These are phyloP conservation scores for Tricholoma saponaceum DNA, from an alignment of 768 basidiomycete species.

Conservation along the genomic window DNA sequence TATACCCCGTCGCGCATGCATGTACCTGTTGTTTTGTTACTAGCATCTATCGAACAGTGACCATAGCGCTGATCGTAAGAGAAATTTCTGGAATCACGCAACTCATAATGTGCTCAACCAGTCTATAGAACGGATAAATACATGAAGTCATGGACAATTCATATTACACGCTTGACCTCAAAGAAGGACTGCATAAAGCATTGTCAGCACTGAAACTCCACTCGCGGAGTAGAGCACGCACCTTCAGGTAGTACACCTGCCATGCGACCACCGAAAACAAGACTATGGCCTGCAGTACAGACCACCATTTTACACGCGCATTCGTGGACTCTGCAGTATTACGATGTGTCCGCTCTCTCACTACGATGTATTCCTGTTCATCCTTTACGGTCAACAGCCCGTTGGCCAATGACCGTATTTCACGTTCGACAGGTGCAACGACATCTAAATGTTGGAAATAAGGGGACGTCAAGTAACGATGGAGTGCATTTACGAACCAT, in stretches of 20 bases:
- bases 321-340: conserved; percentile 95
- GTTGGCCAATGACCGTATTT: conserved; percentile 81
- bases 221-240: conserved; percentile 25
- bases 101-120: background rate
- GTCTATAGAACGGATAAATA: background rate
- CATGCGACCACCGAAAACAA: conserved; percentile 89
- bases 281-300: conserved; percentile 83
- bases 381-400: conserved; percentile 91
- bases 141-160: conserved; percentile 24
- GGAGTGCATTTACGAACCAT: conserved; percentile 48
- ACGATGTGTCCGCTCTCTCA: conserved; percentile 87
- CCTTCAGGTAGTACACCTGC: conserved; percentile 98
- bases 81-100: background rate
- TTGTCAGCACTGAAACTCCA: background rate
- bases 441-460: conserved; percentile 41
- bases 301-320: conserved; percentile 98
- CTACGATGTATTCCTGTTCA: conserved; percentile 97
- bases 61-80: background rate
- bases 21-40: background rate
- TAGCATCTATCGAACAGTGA: background rate
- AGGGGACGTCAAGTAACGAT: background rate
- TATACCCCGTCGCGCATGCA: conserved; percentile 19
- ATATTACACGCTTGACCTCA: conserved; percentile 87
- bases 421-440: conserved; percentile 93
- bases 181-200: conserved; percentile 69